A percentile compares a stretch with the other conserved stretches of the same genome.
These are phyloP conservation scores for Fragaria ananassa DNA, from an alignment of 306 rosid genomes.

Conservation along the genomic window DNA sequence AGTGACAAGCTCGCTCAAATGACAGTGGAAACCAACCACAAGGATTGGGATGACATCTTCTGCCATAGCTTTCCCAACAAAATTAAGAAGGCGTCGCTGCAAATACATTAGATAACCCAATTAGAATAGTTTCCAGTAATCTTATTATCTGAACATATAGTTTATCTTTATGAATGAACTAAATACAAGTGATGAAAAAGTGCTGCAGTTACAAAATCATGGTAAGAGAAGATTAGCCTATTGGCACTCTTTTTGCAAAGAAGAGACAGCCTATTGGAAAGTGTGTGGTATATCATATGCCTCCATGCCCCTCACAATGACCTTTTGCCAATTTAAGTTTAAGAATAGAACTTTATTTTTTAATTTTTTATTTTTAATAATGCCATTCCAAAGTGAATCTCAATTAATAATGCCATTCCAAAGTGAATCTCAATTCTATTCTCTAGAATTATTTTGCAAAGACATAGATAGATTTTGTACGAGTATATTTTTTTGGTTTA, in stretches of 20 bases:
- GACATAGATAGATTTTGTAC: neutral
- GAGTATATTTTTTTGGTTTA: neutral
- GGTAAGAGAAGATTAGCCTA: neutral
- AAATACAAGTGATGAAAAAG: neutral
- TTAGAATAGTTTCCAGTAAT: slow-evolving; percentile 5
- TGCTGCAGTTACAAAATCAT: neutral
- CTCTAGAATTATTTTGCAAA: neutral
- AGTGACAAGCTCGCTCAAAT: slow-evolving; percentile 37
- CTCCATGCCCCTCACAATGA: neutral
- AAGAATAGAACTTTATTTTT: neutral
- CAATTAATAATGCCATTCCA: neutral
- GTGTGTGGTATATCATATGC: neutral
- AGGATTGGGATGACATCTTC: slow-evolving; percentile 52
- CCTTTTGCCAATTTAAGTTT: neutral
- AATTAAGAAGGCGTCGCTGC: slow-evolving; percentile 51
- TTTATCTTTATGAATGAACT: neutral
- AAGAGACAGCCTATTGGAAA: neutral
- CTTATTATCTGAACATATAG: neutral
- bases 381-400: neutral
- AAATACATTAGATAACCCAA: slow-evolving; percentile 12
- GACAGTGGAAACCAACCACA: slow-evolving; percentile 38
- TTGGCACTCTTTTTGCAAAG: neutral
- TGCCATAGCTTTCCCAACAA: slow-evolving; percentile 40
- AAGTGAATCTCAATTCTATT: neutral
- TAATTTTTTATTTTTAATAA: neutral